Conservation (phyloP, 1,284 basidiomycete genomes). For the Mycosarcoma maydis region DNA sequence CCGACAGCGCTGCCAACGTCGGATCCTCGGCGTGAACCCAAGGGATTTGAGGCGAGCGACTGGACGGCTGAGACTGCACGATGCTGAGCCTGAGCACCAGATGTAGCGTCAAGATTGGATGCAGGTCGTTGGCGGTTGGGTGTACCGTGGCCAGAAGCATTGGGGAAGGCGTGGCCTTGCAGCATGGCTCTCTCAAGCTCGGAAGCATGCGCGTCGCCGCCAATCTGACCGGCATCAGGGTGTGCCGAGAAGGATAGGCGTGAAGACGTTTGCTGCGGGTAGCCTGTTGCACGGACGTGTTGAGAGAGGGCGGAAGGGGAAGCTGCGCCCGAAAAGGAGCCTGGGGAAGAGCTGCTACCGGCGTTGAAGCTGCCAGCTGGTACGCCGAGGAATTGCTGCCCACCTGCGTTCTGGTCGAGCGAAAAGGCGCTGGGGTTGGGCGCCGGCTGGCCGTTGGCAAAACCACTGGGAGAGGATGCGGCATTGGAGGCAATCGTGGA, state of each 20-base stretch:
- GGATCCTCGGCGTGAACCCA: conserved; percentile 30
- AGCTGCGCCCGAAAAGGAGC: conserved; percentile 13
- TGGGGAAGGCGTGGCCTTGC: conserved; percentile 9
- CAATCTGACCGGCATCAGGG: conserved; percentile 5
- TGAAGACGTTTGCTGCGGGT: conserved; percentile 8
- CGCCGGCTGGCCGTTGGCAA: conserved; percentile 4
- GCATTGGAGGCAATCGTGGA: conserved; percentile 14
- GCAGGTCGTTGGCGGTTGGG: conserved; percentile 15
- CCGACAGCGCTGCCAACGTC: conserved; percentile 17
- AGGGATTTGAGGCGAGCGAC: conserved; percentile 12
- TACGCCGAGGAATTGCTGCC: conserved; percentile 23
- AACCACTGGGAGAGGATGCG: neutral
- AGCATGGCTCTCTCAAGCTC: conserved; percentile 36
- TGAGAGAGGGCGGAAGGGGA: conserved; percentile 23
- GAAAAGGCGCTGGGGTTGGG: neutral
- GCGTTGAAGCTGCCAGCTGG: conserved; percentile 8
- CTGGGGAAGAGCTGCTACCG: conserved; percentile 4
- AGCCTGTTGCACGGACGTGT: conserved; percentile 4
- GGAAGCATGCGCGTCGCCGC: conserved; percentile 4
- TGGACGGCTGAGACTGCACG: conserved; percentile 31
- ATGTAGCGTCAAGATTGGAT: conserved; percentile 9
- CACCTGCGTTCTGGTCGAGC: conserved; percentile 5
- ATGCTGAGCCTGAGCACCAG: conserved; percentile 14
- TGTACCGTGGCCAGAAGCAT: conserved; percentile 13
- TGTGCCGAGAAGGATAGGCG: conserved; percentile 24